These are phyloP conservation scores for Microsporum canis DNA, from an alignment of 2,329 filamentous ascomycete species.

Conservation along the genomic window DNA sequence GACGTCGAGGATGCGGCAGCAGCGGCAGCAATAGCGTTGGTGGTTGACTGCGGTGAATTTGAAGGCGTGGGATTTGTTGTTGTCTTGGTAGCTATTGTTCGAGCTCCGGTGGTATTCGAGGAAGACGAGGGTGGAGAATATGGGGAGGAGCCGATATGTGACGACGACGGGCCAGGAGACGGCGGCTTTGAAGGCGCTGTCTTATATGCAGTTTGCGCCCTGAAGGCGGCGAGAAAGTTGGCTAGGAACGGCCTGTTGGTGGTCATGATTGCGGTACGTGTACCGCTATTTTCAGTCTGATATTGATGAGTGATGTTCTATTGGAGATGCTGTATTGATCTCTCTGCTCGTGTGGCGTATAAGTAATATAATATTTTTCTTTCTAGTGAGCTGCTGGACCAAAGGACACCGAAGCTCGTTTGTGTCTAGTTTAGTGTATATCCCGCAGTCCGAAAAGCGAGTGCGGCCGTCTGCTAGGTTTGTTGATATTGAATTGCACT, in stretches of 20 bases:
- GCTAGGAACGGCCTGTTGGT: constrained; percentile 56
- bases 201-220: constrained; percentile 52
- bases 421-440: not conserved
- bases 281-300: not conserved
- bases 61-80: constrained; percentile 8
- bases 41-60: constrained; percentile 24
- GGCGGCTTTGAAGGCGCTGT: constrained; percentile 33
- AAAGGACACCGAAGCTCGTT: not conserved
- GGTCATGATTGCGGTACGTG: constrained; percentile 38
- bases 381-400: not conserved
- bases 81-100: constrained; percentile 39
- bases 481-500: not conserved
- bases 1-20: constrained; percentile 19
- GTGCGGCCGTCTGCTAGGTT: not conserved
- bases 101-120: constrained; percentile 32
- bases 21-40: constrained; percentile 19
- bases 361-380: not conserved
- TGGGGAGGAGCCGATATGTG: constrained; percentile 25
- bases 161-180: constrained; percentile 22
- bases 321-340: not conserved
- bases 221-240: constrained; percentile 57
- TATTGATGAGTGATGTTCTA: not conserved
- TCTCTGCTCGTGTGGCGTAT: not conserved
- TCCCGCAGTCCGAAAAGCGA: not conserved
- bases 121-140: constrained; percentile 24